Evolutionary conservation across 1,284 basidiomycete genomes (phyloP), one percentile per base, ranked within the genome.

Genomic region (Stygiomarasmius scandens): DNA sequence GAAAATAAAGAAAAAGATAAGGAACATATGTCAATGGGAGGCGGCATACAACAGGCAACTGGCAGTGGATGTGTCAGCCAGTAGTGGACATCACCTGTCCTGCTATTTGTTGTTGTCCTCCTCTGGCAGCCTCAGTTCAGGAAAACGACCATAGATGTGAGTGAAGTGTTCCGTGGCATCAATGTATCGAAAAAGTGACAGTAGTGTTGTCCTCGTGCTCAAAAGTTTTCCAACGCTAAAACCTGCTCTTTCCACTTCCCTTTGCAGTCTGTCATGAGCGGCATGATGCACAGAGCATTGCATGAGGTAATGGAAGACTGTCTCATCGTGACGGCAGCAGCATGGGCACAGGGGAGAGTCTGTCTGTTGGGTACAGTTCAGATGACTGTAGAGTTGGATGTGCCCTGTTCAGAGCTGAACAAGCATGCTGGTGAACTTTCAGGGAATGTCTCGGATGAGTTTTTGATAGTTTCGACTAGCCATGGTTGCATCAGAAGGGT

Each of bases 381-480:
- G 48, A 25, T 49, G 48, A 16, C n/a, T 9, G 24, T 49, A n/a
- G 6, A 49, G 48, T 24, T 23, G 45, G 19, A 47, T 47, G 16
- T 47, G 45, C 4, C 45, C 45, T 3, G 22, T 19, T 1, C 50
- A 34, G 22, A 55, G 47, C 22, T 43, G 41, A 8, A 24, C 46
- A 11, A 48, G 38, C 22, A 41, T 25, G 44, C 44, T 25, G 36
- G 52, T 4, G 29, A 22, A 10, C 23, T 43, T 41, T 14, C 43
- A 53, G 6, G 36, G 51, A 14, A 52, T 14, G 2, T 5, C 11
- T 16, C 24, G 22, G 10, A 27, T 14, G 4, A 52, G 41, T 20
- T 52, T 52, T 34, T 43, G 44, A 34, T 52, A 52, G 11, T 29
- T 44, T 27, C 51, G 22, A 34, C 38, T 44, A 2, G 51, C 51